Evolutionary conservation across 805 yeast genomes (phyloP).

Genomic region (Saccharomycopsis guyanensis): DNA sequence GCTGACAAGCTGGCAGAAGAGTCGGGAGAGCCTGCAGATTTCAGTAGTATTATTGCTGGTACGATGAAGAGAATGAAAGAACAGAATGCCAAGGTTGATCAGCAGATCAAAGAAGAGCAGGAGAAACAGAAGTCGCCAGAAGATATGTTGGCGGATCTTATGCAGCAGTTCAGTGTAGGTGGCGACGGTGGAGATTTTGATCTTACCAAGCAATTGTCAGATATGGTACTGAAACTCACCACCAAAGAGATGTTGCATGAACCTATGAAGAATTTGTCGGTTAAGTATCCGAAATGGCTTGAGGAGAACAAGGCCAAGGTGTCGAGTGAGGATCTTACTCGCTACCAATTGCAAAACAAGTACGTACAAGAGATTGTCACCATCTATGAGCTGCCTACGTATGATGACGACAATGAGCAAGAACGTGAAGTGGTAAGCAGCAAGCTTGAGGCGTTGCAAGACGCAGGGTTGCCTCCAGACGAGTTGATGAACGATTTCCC

Average conservation of each 20-base stretch:
- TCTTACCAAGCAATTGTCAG: conserved; percentile 54
- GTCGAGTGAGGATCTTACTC: conserved; percentile 38
- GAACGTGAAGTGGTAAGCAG: conserved; percentile 45
- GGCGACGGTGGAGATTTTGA: conserved; percentile 42
- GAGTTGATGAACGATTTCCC: conserved; percentile 52
- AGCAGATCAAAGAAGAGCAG: conserved; percentile 42
- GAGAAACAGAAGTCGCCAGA: conserved; percentile 34
- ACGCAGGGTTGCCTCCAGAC: conserved; percentile 71
- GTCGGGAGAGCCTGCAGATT: conserved; percentile 27
- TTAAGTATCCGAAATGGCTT: conserved; percentile 68
- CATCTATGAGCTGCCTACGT: conserved; percentile 58
- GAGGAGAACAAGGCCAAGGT: conserved; percentile 41
- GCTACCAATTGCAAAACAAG: conserved; percentile 54
- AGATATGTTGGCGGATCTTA: conserved; percentile 60
- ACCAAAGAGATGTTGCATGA: conserved; percentile 82
- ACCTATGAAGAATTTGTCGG: conserved; percentile 74
- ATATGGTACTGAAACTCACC: conserved; percentile 74
- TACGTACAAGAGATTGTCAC: conserved; percentile 54
- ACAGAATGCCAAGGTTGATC: conserved; percentile 65
- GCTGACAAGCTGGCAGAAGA: too few species aligned
- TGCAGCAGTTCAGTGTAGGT: conserved; percentile 26
- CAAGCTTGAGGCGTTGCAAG: conserved; percentile 63
- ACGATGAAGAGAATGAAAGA: conserved; percentile 76
- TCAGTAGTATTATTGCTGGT: conserved; percentile 69
- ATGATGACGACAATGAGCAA: conserved; percentile 39